These are phyloP conservation scores for Acacia pycnantha DNA, from an alignment of 331 rosid species.

Conservation along the genomic window DNA sequence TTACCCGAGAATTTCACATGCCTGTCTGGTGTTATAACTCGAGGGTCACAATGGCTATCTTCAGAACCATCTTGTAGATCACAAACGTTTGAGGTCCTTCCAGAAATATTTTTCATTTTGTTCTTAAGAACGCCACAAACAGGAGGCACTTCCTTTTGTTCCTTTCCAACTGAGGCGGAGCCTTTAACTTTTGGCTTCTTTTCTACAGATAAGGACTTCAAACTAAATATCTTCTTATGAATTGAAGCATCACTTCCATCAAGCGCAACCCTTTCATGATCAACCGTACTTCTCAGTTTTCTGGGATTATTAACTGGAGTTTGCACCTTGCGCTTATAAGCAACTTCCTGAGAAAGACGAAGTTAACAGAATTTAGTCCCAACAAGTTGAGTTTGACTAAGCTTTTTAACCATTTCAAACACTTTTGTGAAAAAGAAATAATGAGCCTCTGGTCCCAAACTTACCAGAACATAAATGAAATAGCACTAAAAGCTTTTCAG, in stretches of 20 bases:
- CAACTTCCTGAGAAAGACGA: conserved; percentile 48
- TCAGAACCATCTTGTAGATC: conserved; percentile 30
- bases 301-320: conserved; percentile 32
- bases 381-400: not conserved
- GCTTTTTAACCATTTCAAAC: not conserved
- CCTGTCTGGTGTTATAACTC: conserved; percentile 39
- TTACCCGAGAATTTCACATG: conserved; percentile 55
- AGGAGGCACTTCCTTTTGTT: conserved; percentile 37
- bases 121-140: conserved; percentile 58
- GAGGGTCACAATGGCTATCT: conserved; percentile 36
- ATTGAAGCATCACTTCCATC: conserved; percentile 33
- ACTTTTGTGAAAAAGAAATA: not conserved
- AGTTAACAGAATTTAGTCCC: conserved; percentile 8
- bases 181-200: conserved; percentile 40
- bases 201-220: conserved; percentile 34
- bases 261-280: conserved; percentile 30
- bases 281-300: conserved; percentile 29
- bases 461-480: not conserved
- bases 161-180: conserved; percentile 34
- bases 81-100: conserved; percentile 39
- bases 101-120: conserved; percentile 35
- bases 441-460: not conserved
- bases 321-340: conserved; percentile 44
- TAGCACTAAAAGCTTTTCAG: conserved; percentile 6
- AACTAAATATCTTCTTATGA: conserved; percentile 41